Evolutionary conservation across 2,329 filamentous ascomycete species (phyloP), one percentile per base, ranked within the genome.

Genomic region (Alternaria atra): DNA sequence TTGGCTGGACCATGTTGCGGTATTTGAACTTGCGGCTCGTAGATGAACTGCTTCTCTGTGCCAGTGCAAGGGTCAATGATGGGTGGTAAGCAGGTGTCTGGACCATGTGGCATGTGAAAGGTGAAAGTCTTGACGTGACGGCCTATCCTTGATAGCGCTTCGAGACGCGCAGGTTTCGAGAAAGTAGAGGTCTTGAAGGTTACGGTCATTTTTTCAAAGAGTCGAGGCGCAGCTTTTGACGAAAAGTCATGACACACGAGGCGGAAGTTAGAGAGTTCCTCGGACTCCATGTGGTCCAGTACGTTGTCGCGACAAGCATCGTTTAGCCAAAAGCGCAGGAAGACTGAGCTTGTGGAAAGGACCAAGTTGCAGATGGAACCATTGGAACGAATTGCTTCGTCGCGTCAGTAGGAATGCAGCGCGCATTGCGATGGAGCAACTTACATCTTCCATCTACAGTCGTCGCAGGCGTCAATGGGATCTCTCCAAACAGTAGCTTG

Each of bases 11-110:
- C 65, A 30, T 85, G 85, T 74, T 87, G 86, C 40, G 88, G 88
- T 3, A 87, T 71, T 42, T 80, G 75, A 8, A 83, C 87, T 72
- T 93, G 90, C 15, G 93, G 93, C 58, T 88, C 90, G 81, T 97
- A 97, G 50, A 93, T 82, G 78, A 96, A 97, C 69, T 84, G 87
- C 73, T 92, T 87, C 82, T 97, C 92, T 64, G 88, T 87, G 43
- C 93, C 92, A 9, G 89, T 93, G 64, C 84, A 77, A 4, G 91
- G 91, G 74, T 96, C 90, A 39, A 97, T 84, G 46, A 97, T 85
- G n/a, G 93, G 93, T 15, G 93, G 91, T 8, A 97, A 84, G 74
- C 94, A 94, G 42, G 91, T 95, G 54, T 91, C 87, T n/a, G 87
- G 81, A 6, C 87, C 88, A 79, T 96, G 92, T 29, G 91, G 86